Evolutionary conservation across 176 grass and related monocot species (phyloP), one percentile per base, ranked within the genome.

Genomic region (barley (Hordeum vulgare)): DNA sequence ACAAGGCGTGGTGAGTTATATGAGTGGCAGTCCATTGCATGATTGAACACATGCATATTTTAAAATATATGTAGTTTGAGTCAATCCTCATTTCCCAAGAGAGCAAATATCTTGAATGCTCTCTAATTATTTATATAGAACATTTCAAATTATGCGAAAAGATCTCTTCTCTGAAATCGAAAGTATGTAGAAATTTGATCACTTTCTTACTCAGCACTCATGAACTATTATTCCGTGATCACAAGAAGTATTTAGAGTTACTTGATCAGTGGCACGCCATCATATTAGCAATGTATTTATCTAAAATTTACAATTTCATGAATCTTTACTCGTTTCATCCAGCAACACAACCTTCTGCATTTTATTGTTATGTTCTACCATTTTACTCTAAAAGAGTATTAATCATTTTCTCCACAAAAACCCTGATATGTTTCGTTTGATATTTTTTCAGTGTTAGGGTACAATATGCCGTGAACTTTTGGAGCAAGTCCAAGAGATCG

Each of bases 391-490:
- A 14, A 66, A 7, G 6, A 74, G 25, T 31, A 66, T 45, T 59
- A 27, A 44, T 28, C 33, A n/a, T 11, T 25, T 44, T 57, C 23
- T 68, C 11, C 14, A 23, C 60, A 72, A 15, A 68, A 21, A 80
- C 3, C 1, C 6, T 23, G 42, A 34, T 36, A 59, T 37, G 40
- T 49, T 62, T 68, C 24, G 76, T 37, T 78, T 91, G 12, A 65
- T 39, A 67, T 4, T 90, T 77, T 91, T 90, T 7, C 85, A 97
- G 95, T 91, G 92, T 45, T 90, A 97, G 82, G 95, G 95, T 76
- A 97, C 95, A 85, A 86, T 97, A 24, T 83, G 84, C 49, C 86
- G 94, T 77, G 95, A 97, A 78, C 78, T 97, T 74, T 85, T 97
- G 84, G 90, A 97, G 90, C 86, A 93, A 91, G 74, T 84, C 23